Base-by-base conservation (phyloP, 805 yeast species). In the Teunomyces stri region DNA sequence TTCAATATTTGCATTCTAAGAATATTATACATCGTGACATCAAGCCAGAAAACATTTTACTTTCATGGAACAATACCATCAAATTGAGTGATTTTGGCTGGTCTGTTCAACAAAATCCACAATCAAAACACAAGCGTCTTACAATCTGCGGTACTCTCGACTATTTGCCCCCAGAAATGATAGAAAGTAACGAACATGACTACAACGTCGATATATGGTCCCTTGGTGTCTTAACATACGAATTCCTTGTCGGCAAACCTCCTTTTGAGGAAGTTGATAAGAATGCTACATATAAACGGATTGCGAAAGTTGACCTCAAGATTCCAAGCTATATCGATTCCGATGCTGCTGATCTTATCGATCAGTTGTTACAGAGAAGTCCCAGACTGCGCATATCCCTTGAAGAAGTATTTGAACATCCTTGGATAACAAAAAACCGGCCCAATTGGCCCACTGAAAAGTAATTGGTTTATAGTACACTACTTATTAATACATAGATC, bases 91-190 rank as follows among this genome's bases (percentile, higher is more conserved):
- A 92, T 67, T 92, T 94, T 63, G 99, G 99, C 11, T 92, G 97
- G 97, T 86, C 96, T 47, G 92, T 91, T 52, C 82, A 82, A n/a
- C 53, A 50, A 13, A 44, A 41, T 51, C 25, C 56, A 43, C 44
- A 53, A 18, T 40, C 57, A 2, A 36, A 48, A 15, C 50, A 49
- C 9, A 78, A 80, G 51, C 71, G 97, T 58, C 75, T 82, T 12
- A 92, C 98, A 0, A 79, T 94, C 71, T 94, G 98, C 66, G 98
- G 99, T 0, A 94, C 99, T 0, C 71, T 92, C 35, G 98, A 94
- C 66, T 92, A 92, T 57, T 68, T 94, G 12, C 95, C 98, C 0
- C 99, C 99, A 6, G 99, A 92, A 67, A 84, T 94, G 87, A 88
- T 92, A 5, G 94, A 86, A 51, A 83, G 87, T 1, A 82, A 79